Conservation (phyloP, 108 stramenopile genomes). For the Pinguiococcus pyrenoidosus region DNA sequence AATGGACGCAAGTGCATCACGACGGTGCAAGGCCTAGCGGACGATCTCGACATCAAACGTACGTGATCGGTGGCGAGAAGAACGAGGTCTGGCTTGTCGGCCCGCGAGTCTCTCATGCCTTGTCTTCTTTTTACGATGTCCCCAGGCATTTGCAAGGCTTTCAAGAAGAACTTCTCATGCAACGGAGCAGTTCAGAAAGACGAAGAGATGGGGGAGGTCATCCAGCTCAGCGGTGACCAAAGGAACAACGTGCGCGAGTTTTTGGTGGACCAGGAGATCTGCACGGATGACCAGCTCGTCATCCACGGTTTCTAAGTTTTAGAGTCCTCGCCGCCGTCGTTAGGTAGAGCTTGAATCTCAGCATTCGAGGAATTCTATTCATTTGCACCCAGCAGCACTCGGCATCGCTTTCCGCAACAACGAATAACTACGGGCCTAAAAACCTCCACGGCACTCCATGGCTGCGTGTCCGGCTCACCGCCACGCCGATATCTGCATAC, state of each 20-base stretch:
- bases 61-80: too few relatives aligned
- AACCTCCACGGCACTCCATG: too few relatives aligned
- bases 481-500: too few relatives aligned
- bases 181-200: constrained; percentile 95
- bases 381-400: too few relatives aligned
- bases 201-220: constrained; percentile 82
- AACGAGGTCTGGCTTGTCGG: too few relatives aligned
- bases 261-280: constrained; percentile 89
- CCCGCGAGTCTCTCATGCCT: too few relatives aligned
- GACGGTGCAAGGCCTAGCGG: constrained; percentile 77
- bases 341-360: too few relatives aligned
- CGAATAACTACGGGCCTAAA: too few relatives aligned
- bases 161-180: constrained; percentile 96
- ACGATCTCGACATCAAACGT: constrained; percentile 94
- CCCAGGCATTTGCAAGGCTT: constrained; percentile 94
- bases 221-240: constrained; percentile 94
- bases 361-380: too few relatives aligned
- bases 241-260: constrained; percentile 88
- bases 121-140: too few relatives aligned
- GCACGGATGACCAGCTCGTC: constrained; percentile 59
- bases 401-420: too few relatives aligned
- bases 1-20: constrained; percentile 97
- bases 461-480: too few relatives aligned
- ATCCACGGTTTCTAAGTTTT: constrained; percentile 66
- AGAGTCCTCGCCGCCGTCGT: background rate